Conservation (phyloP, 108 stramenopile species). For the Cafeteria roenbergensis region DNA sequence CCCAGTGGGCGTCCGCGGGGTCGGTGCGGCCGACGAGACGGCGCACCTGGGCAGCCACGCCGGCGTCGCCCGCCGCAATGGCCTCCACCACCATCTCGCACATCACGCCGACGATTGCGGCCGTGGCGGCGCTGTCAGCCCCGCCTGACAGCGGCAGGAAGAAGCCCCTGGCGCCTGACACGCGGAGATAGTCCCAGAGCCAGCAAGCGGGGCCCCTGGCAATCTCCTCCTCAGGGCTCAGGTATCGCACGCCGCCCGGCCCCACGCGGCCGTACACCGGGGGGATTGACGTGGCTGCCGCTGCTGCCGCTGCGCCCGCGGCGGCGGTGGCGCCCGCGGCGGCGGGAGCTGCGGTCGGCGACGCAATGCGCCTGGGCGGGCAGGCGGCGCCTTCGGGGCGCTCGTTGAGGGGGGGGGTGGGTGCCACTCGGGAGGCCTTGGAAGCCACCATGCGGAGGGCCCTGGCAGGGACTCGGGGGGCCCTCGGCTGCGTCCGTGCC, state of each 20-base stretch:
- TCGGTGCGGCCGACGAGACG: slow-evolving; percentile 37
- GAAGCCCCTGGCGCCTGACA: slow-evolving; percentile 77
- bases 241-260: slow-evolving; percentile 10
- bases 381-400: too few relatives aligned
- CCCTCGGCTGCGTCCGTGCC: slow-evolving; percentile 32
- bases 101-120: slow-evolving; percentile 90
- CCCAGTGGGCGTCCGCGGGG: slow-evolving; percentile 26
- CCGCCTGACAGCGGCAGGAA: slow-evolving; percentile 86
- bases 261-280: too few relatives aligned
- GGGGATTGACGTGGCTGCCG: too few relatives aligned
- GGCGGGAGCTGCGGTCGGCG: too few relatives aligned
- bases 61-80: slow-evolving; percentile 37
- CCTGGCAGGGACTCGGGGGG: slow-evolving; percentile 10
- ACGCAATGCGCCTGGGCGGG: too few relatives aligned
- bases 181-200: slow-evolving; percentile 94
- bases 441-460: too few relatives aligned
- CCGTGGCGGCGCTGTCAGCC: slow-evolving; percentile 80
- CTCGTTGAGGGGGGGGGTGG: too few relatives aligned
- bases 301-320: too few relatives aligned
- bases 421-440: too few relatives aligned
- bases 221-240: slow-evolving; percentile 83
- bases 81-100: slow-evolving; percentile 66
- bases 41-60: slow-evolving; percentile 52
- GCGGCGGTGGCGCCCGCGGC: too few relatives aligned
- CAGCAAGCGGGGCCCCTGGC: slow-evolving; percentile 93